Evolutionary conservation across 2,329 filamentous ascomycete genomes (phyloP), one percentile per base, ranked within the genome.

Genomic region (Colletotrichum filicis): DNA sequence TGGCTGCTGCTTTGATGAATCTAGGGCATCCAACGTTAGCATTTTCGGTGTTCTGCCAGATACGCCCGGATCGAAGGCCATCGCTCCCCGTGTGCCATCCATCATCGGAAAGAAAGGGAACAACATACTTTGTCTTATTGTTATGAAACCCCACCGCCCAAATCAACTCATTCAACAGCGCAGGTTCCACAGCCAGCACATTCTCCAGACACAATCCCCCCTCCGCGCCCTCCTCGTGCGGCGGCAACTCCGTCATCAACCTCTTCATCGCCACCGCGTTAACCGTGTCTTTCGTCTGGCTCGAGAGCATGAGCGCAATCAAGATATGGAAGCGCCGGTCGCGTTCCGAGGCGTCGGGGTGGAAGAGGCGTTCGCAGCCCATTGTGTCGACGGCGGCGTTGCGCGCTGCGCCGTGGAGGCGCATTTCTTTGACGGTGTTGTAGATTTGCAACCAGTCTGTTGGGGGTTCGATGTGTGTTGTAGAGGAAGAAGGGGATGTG

Each of bases 331-430:
- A 95, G 7, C 95, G 90, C 80, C 91, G 91, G 79, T 90, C 89
- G 71, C 83, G 85, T 30, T 85, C 80, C 70, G 83, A 86, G 12
- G 88, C 87, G 1, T 77, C 82, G 19, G 83, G 80, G 60, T 87
- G 84, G 3, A 93, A 94, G 11, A 97, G 87, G 8, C 90, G 89
- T 82, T 95, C 95, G 83, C 97, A 99, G 12, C 97, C 97, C 95
- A 98, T 98, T 0, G 96, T 98, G 82, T 99, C 97, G 12, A 99
- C 97, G 0, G 96, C 94, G 1, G 97, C 97, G 89, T 93, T 83
- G 85, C 89, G 80, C 80, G 93, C 84, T 83, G 83, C 79, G 3
- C 87, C 88, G 0, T 83, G 80, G 5, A 83, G 81, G 2, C 91
- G 92, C 95, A 98, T 98, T 78, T 90, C 88, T 78, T 92, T 92